These are phyloP conservation scores for Mortierella hygrophila DNA, from an alignment of 192 early-diverging fungal species.

Conservation along the genomic window DNA sequence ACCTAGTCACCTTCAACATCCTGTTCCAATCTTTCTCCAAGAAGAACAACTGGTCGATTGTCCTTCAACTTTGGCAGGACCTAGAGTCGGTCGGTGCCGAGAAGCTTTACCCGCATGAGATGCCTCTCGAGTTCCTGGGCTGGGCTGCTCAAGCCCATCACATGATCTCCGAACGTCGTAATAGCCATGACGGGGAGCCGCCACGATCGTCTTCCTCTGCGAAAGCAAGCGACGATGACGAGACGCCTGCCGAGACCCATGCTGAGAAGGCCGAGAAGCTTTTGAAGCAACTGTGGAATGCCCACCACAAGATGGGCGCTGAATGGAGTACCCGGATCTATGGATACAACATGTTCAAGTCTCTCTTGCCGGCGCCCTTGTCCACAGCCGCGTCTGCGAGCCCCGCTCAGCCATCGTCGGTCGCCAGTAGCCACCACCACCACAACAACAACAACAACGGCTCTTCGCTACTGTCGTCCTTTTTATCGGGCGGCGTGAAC, in stretches of 20 bases:
- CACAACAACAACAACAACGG: not conserved
- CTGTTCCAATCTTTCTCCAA: slow-evolving; percentile 33
- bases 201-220: not conserved
- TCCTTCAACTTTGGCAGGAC: slow-evolving; percentile 44
- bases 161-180: slow-evolving; percentile 10
- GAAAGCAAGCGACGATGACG: not conserved
- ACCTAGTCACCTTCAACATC: slow-evolving; percentile 25
- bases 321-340: slow-evolving; percentile 44
- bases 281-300: slow-evolving; percentile 36
- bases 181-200: not conserved
- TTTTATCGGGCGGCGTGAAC: not conserved
- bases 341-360: slow-evolving; percentile 39
- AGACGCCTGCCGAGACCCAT: slow-evolving; percentile 1
- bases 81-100: slow-evolving; percentile 36
- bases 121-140: slow-evolving; percentile 44
- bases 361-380: not conserved
- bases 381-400: not conserved
- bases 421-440: not conserved
- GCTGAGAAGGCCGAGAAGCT: slow-evolving; percentile 19
- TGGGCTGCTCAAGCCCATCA: slow-evolving; percentile 39
- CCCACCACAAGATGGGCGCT: slow-evolving; percentile 23
- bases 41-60: slow-evolving; percentile 41
- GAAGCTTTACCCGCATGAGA: slow-evolving; percentile 30
- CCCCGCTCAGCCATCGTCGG: not conserved
- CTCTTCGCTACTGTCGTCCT: not conserved